These are phyloP conservation scores for Aspergillus caelatus DNA, from an alignment of 2,329 filamentous ascomycete genomes.

Conservation along the genomic window DNA sequence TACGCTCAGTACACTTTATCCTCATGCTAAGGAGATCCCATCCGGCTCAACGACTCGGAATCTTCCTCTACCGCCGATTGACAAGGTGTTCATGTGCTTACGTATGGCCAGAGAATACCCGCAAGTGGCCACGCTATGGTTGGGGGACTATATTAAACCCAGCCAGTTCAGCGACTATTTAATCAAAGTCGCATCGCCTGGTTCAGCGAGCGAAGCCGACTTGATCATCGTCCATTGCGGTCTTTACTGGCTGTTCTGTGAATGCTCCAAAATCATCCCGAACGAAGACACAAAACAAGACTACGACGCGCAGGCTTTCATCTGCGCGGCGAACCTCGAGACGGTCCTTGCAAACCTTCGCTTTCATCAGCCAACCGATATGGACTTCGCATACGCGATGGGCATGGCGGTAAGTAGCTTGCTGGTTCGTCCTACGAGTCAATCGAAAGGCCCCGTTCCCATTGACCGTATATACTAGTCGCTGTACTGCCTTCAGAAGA, in stretches of 20 bases:
- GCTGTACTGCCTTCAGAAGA: slow-evolving; percentile 11
- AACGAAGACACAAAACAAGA: slow-evolving; percentile 3
- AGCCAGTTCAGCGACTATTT: slow-evolving; percentile 17
- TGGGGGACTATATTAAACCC: too few species aligned
- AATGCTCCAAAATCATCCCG: slow-evolving; percentile 1
- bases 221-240: slow-evolving; percentile 20
- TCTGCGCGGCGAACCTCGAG: slow-evolving; percentile 15
- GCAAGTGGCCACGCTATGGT: not conserved
- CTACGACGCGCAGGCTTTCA: slow-evolving; percentile 11
- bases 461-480: not conserved
- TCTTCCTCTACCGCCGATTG: slow-evolving; percentile 9
- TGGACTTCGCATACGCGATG: slow-evolving; percentile 14
- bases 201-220: slow-evolving; percentile 12
- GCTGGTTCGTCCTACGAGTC: too few species aligned
- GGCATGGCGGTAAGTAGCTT: slow-evolving; percentile 16
- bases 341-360: slow-evolving; percentile 16
- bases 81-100: slow-evolving; percentile 9
- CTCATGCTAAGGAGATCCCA: slow-evolving; percentile 6
- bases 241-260: slow-evolving; percentile 14
- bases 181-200: slow-evolving; percentile 13
- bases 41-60: not conserved
- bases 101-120: slow-evolving; percentile 4
- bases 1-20: not conserved
- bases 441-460: too few species aligned
- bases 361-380: slow-evolving; percentile 9